These are phyloP conservation scores for Mucor sp. DNA, from an alignment of 371 early-diverging fungal genomes.

Conservation along the genomic window DNA sequence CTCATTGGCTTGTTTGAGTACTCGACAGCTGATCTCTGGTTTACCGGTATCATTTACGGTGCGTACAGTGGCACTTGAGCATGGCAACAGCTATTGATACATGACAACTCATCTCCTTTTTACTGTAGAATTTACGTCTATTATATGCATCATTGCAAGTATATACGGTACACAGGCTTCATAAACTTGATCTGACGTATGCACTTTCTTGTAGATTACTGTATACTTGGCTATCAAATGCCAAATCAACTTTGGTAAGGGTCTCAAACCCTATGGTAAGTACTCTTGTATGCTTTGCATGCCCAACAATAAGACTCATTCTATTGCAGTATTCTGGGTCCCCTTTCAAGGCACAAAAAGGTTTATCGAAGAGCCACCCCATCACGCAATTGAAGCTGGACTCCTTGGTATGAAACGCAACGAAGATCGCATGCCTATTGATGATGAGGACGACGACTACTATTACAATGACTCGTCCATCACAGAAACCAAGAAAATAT, in stretches of 20 bases:
- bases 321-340: background rate
- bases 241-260: slow-evolving; percentile 12
- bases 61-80: background rate
- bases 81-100: too few species aligned
- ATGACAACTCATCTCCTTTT: background rate
- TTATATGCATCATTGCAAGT: slow-evolving; percentile 12
- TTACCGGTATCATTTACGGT: slow-evolving; percentile 12
- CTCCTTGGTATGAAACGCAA: background rate
- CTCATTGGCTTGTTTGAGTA: slow-evolving; percentile 1
- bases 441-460: slow-evolving; percentile 5
- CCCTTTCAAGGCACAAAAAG: background rate
- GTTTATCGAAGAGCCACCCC: background rate
- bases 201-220: slow-evolving; percentile 1
- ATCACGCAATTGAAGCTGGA: background rate
- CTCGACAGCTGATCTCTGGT: background rate
- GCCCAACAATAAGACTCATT: background rate
- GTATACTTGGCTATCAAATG: slow-evolving; percentile 9
- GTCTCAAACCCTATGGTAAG: slow-evolving; percentile 10
- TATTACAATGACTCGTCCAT: background rate
- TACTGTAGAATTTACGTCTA: slow-evolving; percentile 2
- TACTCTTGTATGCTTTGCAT: background rate
- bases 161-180: background rate
- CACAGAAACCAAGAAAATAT: background rate
- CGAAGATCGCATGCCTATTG: slow-evolving; percentile 1
- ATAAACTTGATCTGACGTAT: background rate